Percentiles rank a stretch among this genome's conserved stretches.
Evolutionary conservation across 2,329 filamentous ascomycete genomes (phyloP).

Genomic region (Berkeleyomyces basicola): DNA sequence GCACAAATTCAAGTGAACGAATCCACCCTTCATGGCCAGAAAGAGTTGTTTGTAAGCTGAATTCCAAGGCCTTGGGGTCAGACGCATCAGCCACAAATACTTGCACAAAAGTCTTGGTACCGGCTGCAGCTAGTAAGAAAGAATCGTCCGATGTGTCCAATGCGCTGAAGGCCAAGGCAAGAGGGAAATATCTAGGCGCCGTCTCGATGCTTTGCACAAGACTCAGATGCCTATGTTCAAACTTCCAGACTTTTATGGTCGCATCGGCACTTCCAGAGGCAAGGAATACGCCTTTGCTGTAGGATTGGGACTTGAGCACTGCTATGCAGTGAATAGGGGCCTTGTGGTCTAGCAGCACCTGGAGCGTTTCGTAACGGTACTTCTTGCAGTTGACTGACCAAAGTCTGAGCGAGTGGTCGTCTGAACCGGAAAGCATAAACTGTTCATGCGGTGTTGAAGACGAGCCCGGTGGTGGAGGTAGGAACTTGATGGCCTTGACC

Average conservation of each 20-base stretch:
- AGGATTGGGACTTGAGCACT: constrained; percentile 21
- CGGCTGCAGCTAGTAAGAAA: constrained; percentile 64
- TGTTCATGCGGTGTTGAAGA: constrained; percentile 25
- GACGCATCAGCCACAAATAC: constrained; percentile 46
- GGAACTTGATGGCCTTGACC: constrained; percentile 73
- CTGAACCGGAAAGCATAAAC: constrained; percentile 56
- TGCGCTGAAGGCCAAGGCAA: constrained; percentile 52
- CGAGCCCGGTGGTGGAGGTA: constrained; percentile 33
- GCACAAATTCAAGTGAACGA: constrained; percentile 62
- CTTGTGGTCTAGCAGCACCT: constrained; percentile 45
- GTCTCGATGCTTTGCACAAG: constrained; percentile 56
- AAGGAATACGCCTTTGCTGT: constrained; percentile 31
- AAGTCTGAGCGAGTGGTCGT: constrained; percentile 60
- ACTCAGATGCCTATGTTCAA: constrained; percentile 32
- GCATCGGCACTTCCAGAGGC: constrained; percentile 72
- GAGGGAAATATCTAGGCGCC: constrained; percentile 63
- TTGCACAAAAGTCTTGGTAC: constrained; percentile 69
- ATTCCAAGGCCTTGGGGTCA: constrained; percentile 27
- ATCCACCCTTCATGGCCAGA: constrained; percentile 93
- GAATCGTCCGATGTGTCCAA: constrained; percentile 36
- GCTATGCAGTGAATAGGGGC: constrained; percentile 57
- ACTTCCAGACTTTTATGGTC: constrained; percentile 51
- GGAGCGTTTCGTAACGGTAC: constrained; percentile 25
- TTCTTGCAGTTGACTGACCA: constrained; percentile 32
- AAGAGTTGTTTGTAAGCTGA: constrained; percentile 59